These are phyloP conservation scores for Dactylellina sp. DNA, from an alignment of 2,329 filamentous ascomycete genomes.

Conservation along the genomic window DNA sequence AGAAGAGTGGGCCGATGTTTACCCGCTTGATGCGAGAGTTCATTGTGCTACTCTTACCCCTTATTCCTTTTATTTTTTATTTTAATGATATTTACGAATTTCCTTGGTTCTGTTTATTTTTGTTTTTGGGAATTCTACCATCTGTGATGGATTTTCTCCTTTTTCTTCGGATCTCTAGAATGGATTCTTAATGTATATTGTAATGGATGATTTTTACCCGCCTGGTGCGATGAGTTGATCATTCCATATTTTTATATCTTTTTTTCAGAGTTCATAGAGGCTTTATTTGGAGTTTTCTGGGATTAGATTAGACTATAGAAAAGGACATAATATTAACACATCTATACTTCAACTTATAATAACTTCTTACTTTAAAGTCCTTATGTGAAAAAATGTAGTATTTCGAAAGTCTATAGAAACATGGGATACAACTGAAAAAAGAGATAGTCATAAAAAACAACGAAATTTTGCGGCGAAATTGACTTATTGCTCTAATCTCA, in stretches of 20 bases:
- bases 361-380: not conserved
- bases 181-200: not conserved
- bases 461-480: too few species aligned
- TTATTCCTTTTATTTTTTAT: not conserved
- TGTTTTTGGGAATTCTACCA: not conserved
- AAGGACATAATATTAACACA: not conserved
- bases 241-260: not conserved
- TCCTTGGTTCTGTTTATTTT: not conserved
- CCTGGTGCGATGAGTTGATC: conserved; percentile 31
- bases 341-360: not conserved
- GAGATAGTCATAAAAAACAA: too few species aligned
- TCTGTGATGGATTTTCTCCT: not conserved
- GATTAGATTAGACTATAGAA: not conserved
- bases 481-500: too few species aligned
- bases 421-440: too few species aligned
- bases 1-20: conserved; percentile 5
- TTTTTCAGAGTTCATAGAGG: not conserved
- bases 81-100: not conserved
- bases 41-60: conserved; percentile 6
- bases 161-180: too few species aligned
- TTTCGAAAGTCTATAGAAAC: too few species aligned
- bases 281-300: not conserved
- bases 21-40: conserved; percentile 36
- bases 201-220: conserved; percentile 25
- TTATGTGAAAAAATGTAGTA: too few species aligned